These are phyloP conservation scores for Daldinia sp. DNA, from an alignment of 2,329 filamentous ascomycete species.

Conservation along the genomic window DNA sequence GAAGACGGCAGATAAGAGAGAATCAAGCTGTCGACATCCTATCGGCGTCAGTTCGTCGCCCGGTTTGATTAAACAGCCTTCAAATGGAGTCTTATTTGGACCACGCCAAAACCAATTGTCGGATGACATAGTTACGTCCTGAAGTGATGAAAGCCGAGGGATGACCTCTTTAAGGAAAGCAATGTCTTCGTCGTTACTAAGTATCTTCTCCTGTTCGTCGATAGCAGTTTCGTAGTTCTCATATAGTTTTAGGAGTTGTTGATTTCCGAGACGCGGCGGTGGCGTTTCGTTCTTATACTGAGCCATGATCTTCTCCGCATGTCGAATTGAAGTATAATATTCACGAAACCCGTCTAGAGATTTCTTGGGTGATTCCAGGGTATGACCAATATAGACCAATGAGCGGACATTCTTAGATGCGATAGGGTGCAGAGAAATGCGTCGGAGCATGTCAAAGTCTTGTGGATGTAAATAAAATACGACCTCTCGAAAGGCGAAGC, in stretches of 20 bases:
- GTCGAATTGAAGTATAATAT: not conserved
- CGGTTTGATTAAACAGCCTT: constrained; percentile 7
- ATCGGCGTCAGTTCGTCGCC: constrained; percentile 20
- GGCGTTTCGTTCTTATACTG: not conserved
- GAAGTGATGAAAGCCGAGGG: constrained; percentile 37
- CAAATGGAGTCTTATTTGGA: constrained; percentile 22
- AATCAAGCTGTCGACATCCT: constrained; percentile 38
- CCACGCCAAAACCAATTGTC: constrained; percentile 25
- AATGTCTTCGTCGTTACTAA: constrained; percentile 27
- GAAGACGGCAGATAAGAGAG: constrained; percentile 39
- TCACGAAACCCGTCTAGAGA: constrained; percentile 29
- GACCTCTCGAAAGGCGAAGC: constrained; percentile 53
- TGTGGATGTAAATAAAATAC: constrained; percentile 40
- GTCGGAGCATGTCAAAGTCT: constrained; percentile 39
- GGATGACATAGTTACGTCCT: constrained; percentile 36
- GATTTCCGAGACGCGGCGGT: not conserved
- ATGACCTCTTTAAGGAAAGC: constrained; percentile 36
- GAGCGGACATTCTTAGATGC: constrained; percentile 40
- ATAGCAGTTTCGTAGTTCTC: constrained; percentile 32
- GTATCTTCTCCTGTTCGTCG: constrained; percentile 31
- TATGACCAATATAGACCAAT: constrained; percentile 39
- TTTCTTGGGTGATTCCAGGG: constrained; percentile 29
- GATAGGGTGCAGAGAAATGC: constrained; percentile 40
- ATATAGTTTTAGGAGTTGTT: constrained; percentile 33
- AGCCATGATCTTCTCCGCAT: not conserved